Conservation (phyloP, 169 alveolate genomes). For the Plasmodium billcollinsi region DNA sequence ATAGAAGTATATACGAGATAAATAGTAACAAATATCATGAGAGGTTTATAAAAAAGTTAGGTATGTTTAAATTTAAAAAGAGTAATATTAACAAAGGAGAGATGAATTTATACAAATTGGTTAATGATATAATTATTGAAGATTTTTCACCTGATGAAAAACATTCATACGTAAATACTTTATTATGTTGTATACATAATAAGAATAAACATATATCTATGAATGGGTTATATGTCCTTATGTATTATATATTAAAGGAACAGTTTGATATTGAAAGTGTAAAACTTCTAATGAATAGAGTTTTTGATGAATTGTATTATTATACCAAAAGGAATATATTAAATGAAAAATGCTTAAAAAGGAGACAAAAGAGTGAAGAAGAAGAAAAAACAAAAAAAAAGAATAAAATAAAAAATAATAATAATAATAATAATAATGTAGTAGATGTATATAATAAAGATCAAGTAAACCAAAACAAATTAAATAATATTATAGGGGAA, state of each 20-base stretch:
- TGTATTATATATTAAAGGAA: conserved; percentile 24
- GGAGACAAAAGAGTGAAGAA: neutral
- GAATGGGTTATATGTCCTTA: conserved; percentile 44
- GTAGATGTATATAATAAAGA: neutral
- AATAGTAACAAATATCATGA: conserved; percentile 29
- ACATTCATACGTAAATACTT: conserved; percentile 30
- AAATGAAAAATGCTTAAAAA: neutral
- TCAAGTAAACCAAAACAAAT: neutral
- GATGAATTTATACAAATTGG: conserved; percentile 15
- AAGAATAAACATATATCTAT: conserved; percentile 36
- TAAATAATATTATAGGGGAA: conserved; percentile 18
- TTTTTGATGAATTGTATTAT: conserved; percentile 49
- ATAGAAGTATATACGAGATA: conserved; percentile 17
- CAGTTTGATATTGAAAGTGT: conserved; percentile 10
- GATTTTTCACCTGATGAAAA: conserved; percentile 33
- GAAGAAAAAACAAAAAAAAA: neutral
- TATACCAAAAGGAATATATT: conserved; percentile 47
- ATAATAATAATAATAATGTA: too few species aligned
- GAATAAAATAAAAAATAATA: neutral
- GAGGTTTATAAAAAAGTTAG: conserved; percentile 29
- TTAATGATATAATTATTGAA: conserved; percentile 26
- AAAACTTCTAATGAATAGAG: conserved; percentile 39
- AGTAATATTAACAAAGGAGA: conserved; percentile 2
- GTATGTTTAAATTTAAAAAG: neutral
- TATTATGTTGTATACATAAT: conserved; percentile 63